Base-by-base conservation (phyloP, 768 basidiomycete genomes). In the Xerocomellus chrysenteron region DNA sequence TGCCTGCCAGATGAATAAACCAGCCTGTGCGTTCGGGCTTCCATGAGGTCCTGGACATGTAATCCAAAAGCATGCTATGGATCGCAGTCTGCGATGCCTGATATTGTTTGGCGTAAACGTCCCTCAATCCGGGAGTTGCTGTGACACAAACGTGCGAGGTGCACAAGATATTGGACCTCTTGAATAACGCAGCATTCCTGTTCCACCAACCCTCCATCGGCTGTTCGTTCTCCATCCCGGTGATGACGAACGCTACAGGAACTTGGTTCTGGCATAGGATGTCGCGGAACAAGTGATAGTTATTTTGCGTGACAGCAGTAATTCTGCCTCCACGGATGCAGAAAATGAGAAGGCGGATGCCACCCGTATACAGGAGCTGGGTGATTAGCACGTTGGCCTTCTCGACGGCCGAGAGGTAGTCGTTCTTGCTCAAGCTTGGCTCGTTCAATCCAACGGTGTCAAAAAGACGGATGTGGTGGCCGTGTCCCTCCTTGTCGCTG, bases 121-220 rank as follows among this genome's bases (percentile, higher is more conserved):
- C 37, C 0, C 64, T 47, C 21, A 56, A 46, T 7, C 75, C 68
- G 17, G 54, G 56, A 19, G 54, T 74, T 5, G 74, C 70, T 0
- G 75, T 76, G 54, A 79, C 65, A 50, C 79, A 79, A 0, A 66
- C 78, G 24, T 75, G 71, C n/a, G 72, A 72, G 9, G 55, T 50
- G 5, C 73, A 66, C 1, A 28, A 47, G 44, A 58, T 63, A 5
- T 55, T 50, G 26, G 51, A 57, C 40, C 11, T 47, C 39, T 50
- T 33, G 55, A 79, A 79, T 0, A 24, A 11, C 10, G 41, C 42
- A 13, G 66, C 58, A 37, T 78, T 78, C 52, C 61, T 54, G 8
- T 3, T 8, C 73, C 72, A 73, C 72, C 72, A 73, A 0, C 12
- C 24, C 33, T 74, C 72, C 73, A 73, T 73, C 16, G 59, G 54